Evolutionary conservation across 2,329 filamentous ascomycete genomes (phyloP), one percentile per base, ranked within the genome.

Genomic region (Claviceps humidiphila): DNA sequence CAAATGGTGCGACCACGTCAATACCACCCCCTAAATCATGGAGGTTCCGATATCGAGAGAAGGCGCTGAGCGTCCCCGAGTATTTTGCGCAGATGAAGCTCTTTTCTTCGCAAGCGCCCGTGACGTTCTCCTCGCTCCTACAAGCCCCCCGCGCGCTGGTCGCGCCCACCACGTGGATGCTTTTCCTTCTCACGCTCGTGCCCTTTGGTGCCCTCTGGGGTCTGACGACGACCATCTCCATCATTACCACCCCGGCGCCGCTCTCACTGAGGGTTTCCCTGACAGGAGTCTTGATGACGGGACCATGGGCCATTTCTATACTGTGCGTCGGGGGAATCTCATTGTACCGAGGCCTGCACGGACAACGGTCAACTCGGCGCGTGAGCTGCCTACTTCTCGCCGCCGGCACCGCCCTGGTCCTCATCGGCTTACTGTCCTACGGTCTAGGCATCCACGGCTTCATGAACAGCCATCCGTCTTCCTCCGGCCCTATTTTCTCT

Each of bases 121-220:
- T 65, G 38, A 60, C 67, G 53, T 17, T 60, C 2, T 49, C 57
- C 0, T 60, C 65, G 2, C 59, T 73, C 16, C 61, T 75, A n/a
- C 73, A 78, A 51, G 68, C 68, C 0, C 68, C 74, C 0, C 69
- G 74, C 5, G 74, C 75, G 7, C 62, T 76, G 50, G 56, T 68
- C 14, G 73, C 77, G 0, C 77, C 77, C 1, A 76, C 74, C 0
- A 74, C 74, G 0, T 51, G 68, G 14, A 65, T 80, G 1, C 66
- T 77, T 14, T 70, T 73, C 24, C 52, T 71, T 5, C 63, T 72
- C 1, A 70, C 74, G 0, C 60, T 73, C 24, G 64, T 80, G 1
- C 73, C 77, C 0, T 63, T 68, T 44, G 68, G 69, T 11, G 61
- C 69, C 0, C 66, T 80, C 9, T 78, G 76, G 71, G 72, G 72